A percentile compares a stretch with the other conserved stretches of the same genome.
phyloP scores from a whole-genome alignment of 2,329 filamentous ascomycete species.

The Ceratocystis eucalypticola region DNA sequence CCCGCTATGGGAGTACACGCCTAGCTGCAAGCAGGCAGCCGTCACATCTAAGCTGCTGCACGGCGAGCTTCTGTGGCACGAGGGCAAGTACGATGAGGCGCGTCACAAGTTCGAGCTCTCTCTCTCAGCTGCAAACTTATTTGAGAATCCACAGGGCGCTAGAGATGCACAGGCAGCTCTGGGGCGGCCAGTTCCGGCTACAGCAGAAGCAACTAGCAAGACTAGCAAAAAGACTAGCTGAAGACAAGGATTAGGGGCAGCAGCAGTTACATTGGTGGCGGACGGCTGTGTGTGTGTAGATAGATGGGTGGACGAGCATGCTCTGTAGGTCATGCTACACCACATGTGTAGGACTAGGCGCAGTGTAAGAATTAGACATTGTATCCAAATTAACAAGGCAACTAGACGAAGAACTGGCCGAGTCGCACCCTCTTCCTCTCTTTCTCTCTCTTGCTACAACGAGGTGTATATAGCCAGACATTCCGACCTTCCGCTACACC shows the following conservation, averaged over 20 bases:
- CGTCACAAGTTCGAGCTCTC: constrained; percentile 11
- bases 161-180: constrained; percentile 8
- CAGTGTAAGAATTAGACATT: neutral
- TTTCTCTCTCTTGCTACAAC: no score
- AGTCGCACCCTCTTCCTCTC: neutral
- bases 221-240: neutral
- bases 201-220: neutral
- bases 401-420: neutral
- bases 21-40: constrained; percentile 14
- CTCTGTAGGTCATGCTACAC: neutral
- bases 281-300: neutral
- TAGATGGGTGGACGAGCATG: neutral
- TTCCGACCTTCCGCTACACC: no score
- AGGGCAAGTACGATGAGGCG: constrained; percentile 16
- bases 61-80: constrained; percentile 16
- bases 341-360: neutral
- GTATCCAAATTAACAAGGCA: neutral
- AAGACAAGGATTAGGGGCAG: neutral
- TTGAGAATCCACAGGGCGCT: constrained; percentile 8
- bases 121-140: constrained; percentile 11
- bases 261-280: neutral
- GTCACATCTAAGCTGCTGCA: constrained; percentile 12
- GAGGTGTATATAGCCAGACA: no score
- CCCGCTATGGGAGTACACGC: constrained; percentile 6
- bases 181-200: constrained; percentile 1